These are phyloP conservation scores for Suhomyces panamericanus DNA, from an alignment of 1,139 yeast species.

Conservation along the genomic window DNA sequence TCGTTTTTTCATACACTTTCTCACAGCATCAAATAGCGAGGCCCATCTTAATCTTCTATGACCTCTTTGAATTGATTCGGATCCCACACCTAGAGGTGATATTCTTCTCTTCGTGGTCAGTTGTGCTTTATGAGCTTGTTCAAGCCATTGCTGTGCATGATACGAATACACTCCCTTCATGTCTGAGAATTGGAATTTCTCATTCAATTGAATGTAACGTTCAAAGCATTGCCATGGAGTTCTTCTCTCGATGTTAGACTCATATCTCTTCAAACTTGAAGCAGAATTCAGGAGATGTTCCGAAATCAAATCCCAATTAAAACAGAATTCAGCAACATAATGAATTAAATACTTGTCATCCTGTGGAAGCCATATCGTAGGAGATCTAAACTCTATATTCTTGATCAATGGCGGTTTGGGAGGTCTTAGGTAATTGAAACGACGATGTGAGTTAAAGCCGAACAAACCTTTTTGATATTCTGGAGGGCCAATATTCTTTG, in stretches of 20 bases:
- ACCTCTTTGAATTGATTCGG: constrained; percentile 90
- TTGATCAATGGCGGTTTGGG: constrained; percentile 86
- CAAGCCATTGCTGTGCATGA: constrained; percentile 88
- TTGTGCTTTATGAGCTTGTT: constrained; percentile 86
- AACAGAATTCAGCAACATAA: constrained; percentile 82
- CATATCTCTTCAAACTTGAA: constrained; percentile 59
- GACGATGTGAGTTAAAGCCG: constrained; percentile 58
- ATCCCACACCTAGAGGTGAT: constrained; percentile 88
- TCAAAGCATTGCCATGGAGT: constrained; percentile 99
- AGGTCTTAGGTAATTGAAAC: constrained; percentile 66
- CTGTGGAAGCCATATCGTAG: constrained; percentile 94
- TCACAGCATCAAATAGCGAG: constrained; percentile 92
- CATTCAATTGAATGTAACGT: constrained; percentile 89
- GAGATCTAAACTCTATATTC: constrained; percentile 77
- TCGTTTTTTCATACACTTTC: constrained; percentile 85
- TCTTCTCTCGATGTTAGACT: constrained; percentile 87
- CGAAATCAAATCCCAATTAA: constrained; percentile 91
- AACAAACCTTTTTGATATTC: constrained; percentile 58
- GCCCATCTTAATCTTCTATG: constrained; percentile 92
- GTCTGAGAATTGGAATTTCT: constrained; percentile 79
- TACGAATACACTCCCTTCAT: constrained; percentile 85
- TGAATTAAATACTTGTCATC: constrained; percentile 82
- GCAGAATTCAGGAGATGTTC: constrained; percentile 68
- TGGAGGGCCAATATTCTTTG: constrained; percentile 27
- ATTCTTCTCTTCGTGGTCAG: constrained; percentile 84